Evolutionary conservation across 129 eudicot species (phyloP), one percentile per base, ranked within the genome.

Genomic region (Lactuca sativa): DNA sequence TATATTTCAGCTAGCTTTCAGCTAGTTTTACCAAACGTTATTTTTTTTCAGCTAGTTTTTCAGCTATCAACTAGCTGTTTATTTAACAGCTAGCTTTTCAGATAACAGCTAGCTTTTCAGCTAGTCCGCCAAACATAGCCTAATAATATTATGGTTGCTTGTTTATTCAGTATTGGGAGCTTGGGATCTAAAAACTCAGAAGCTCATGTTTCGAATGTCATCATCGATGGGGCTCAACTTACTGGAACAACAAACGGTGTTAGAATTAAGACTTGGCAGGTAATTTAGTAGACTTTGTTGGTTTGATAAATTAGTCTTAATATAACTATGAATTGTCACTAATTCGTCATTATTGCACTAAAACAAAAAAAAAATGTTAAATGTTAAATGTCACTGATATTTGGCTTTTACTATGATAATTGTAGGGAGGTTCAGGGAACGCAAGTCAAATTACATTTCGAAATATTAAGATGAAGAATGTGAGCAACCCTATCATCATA

Each of bases 261-360:
- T 55, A 76, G 99, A 73, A 93, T 93, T 60, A 93, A 93, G 80
- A 87, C 99, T 63, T 89, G 91, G 85, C 90, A 87, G 87, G 99
- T 93, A 66, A 43, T 7, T 30, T 3, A 2, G 10, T 40, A 4
- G 44, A 4, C 44, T 2, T 40, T 7, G 44, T 40, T 40, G 8
- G 44, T 40, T 40, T 40, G 2, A 7, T 7, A 40, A 40, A 5
- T 7, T 40, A 40, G 2, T 40, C 44, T 40, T 7, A 12, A 30
- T 58, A n/a, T 25, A 25, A 25, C 30, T 25, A 25, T 25, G 30
- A 34, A 59, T 3, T 37, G 0, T 62, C 8, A 5, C 30, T 40
- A n/a, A 10, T 54, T 34, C 54, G 30, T 6, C 12, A 52, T 7
- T 7, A 53, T 18, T 4, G 15, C 54, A 32, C 53, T 52, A 53